Evolutionary conservation across 192 early-diverging fungal genomes (phyloP).

Genomic region (Coemansia sp.): DNA sequence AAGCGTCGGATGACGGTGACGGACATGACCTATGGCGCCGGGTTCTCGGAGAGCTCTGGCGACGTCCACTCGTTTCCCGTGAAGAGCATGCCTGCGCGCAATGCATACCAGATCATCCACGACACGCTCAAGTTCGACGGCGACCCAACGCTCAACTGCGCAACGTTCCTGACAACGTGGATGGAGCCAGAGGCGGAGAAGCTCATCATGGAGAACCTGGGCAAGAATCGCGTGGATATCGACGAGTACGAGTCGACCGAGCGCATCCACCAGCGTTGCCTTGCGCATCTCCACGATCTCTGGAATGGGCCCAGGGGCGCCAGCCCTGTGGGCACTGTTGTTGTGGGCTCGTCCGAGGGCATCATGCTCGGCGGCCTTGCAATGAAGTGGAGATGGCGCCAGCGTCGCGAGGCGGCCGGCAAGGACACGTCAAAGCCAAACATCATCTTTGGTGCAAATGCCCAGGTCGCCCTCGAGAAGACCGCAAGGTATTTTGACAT

Average conservation of each 20-base stretch:
- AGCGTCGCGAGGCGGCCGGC: constrained; percentile 59
- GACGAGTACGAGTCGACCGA: constrained; percentile 72
- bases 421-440: constrained; percentile 72
- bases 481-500: constrained; percentile 77
- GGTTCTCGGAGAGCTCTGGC: constrained; percentile 21
- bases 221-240: constrained; percentile 73
- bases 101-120: constrained; percentile 72
- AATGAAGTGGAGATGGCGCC: constrained; percentile 78
- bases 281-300: constrained; percentile 69
- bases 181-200: constrained; percentile 83
- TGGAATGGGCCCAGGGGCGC: constrained; percentile 58
- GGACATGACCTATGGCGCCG: constrained; percentile 47
- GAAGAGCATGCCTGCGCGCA: constrained; percentile 51
- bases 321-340: constrained; percentile 65
- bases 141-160: constrained; percentile 74
- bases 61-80: constrained; percentile 36
- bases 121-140: constrained; percentile 78
- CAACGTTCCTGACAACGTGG: constrained; percentile 76
- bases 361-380: constrained; percentile 75
- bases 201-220: constrained; percentile 72
- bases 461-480: constrained; percentile 74
- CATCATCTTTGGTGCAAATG: constrained; percentile 74
- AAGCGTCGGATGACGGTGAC: constrained; percentile 15
- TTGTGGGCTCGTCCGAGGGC: constrained; percentile 79
- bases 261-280: constrained; percentile 65